Evolutionary conservation across 495 filamentous ascomycete genomes (phyloP), one percentile per base, ranked within the genome.

Genomic region (Bombardia bombarda): DNA sequence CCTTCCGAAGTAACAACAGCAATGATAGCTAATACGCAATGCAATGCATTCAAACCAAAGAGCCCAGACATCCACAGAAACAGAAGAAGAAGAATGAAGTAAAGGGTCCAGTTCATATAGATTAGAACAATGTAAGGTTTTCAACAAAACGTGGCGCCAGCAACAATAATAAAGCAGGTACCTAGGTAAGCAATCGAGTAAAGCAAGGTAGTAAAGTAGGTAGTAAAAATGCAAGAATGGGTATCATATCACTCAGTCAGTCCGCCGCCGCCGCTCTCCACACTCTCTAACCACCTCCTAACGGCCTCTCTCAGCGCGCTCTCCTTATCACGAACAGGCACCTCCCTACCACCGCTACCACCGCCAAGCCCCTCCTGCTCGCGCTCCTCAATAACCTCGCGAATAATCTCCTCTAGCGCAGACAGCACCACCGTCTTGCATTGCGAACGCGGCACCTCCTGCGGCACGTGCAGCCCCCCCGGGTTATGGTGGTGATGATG

Each of bases 351-450:
- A 36, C 45, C 45, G 40, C 49, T 46, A 30, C 37, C 46, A 22
- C 33, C 46, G 9, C 50, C 13, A 4, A 13, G 28, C n/a, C 53
- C 46, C 25, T 33, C 22, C 13, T 42, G 24, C 30, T 62, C 54
- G 23, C 44, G 51, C 26, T 54, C 59, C 17, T 64, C 60, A 22
- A 66, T 59, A 1, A 72, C 65, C 14, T 70, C 68, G 23, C 61
- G 64, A 12, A 71, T 68, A n/a, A 72, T 56, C n/a, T 61, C 62
- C 41, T 68, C 66, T 24, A 73, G 42, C 9, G 70, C 67, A 13
- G 67, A 68, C 12, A 73, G 42, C 26, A 73, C 47, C 12, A 72
- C 66, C 18, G 54, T 66, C 53, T 71, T 72, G 54, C 70, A 73
- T 43, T 69, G 61, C 23, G 57, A 63, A 13, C 70, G 60, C 32